Evolutionary conservation across 768 basidiomycete species (phyloP).

Genomic region (Podaxis rugospora): DNA sequence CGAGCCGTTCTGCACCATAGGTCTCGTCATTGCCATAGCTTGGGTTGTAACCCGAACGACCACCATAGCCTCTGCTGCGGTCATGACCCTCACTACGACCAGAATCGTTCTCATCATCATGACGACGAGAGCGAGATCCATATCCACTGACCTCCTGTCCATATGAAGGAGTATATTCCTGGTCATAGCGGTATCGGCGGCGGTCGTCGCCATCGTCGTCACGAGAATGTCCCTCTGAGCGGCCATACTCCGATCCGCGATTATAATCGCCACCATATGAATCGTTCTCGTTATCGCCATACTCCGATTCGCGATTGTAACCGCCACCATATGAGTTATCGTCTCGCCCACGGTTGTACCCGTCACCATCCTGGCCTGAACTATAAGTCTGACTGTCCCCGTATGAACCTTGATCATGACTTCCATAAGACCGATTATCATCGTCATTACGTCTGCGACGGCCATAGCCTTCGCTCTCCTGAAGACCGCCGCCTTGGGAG

Average conservation of each 20-base stretch:
- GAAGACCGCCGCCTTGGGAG: conserved; percentile 1
- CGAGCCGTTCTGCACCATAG: conserved; percentile 48
- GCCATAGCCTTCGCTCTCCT: conserved; percentile 13
- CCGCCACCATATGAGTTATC: neutral
- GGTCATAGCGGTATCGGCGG: neutral
- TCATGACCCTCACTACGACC: conserved; percentile 10
- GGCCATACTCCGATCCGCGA: neutral
- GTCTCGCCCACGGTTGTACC: neutral
- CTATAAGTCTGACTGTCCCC: neutral
- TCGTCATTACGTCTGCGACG: conserved; percentile 14
- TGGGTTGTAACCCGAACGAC: conserved; percentile 20
- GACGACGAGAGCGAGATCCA: neutral
- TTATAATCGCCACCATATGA: neutral
- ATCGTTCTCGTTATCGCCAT: neutral
- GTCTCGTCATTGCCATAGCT: conserved; percentile 37
- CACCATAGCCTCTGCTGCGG: neutral
- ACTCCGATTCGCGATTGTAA: neutral
- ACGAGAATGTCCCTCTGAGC: neutral
- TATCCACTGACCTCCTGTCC: neutral
- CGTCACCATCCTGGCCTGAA: neutral
- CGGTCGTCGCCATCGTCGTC: neutral
- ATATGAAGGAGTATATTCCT: conserved; percentile 15
- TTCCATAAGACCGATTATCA: conserved; percentile 12
- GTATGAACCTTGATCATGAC: neutral
- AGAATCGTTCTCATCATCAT: conserved; percentile 4